phyloP scores from a whole-genome alignment of 257 asterid genomes.

The Jaltomata sinuosa region DNA sequence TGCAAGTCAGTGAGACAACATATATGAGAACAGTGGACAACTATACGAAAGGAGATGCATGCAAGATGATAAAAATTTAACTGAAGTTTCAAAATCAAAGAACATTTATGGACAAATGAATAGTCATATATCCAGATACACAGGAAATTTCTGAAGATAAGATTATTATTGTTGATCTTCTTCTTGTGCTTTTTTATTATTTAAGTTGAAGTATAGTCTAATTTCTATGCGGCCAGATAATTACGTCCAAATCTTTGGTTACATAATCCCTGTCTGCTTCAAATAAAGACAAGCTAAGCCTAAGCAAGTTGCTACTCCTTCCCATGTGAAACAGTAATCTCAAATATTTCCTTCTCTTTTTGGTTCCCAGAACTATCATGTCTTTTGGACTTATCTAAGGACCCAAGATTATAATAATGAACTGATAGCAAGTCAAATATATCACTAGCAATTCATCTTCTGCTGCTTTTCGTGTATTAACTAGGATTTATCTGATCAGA shows the following conservation, averaged over 20 bases:
- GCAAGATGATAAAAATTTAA: not conserved
- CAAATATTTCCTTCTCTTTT: not conserved
- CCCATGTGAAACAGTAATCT: not conserved
- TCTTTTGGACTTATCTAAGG: not conserved
- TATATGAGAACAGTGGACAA: not conserved
- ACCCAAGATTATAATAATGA: not conserved
- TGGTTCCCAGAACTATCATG: not conserved
- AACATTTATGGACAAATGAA: not conserved
- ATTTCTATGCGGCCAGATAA: not conserved
- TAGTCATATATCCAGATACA: not conserved
- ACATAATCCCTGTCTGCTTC: not conserved
- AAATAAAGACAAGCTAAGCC: not conserved
- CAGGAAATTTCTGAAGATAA: not conserved
- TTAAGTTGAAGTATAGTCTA: not conserved
- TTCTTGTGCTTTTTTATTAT: not conserved
- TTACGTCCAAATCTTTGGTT: not conserved
- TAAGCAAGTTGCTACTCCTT: not conserved
- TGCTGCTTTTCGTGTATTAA: not conserved
- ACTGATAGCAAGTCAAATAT: not conserved
- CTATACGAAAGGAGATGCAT: not conserved
- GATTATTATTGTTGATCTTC: not conserved
- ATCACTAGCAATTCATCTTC: not conserved
- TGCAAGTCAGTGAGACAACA: conserved; percentile 6
- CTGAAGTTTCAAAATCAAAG: not conserved
- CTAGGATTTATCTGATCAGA: not conserved